Percentiles rank a stretch among this genome's conserved stretches.
These are phyloP conservation scores for Arthrobotrys conoides DNA, from an alignment of 2,329 filamentous ascomycete species.

Conservation along the genomic window DNA sequence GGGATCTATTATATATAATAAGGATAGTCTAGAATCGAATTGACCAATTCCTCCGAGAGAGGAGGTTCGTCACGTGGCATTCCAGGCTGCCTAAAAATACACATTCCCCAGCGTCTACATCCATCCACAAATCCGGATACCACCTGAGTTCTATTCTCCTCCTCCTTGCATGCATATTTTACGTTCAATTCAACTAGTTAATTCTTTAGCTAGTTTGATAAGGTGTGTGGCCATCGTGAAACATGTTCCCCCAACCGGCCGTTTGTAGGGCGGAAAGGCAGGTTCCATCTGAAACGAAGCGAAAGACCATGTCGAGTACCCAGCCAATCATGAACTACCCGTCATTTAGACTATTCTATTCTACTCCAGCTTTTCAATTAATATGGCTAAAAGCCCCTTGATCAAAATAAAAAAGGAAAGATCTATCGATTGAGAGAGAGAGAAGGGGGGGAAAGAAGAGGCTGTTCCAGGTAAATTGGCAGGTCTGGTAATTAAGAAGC, in stretches of 20 bases:
- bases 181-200: neutral
- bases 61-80: no score
- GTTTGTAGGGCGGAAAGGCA: conserved; percentile 9
- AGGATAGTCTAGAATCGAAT: no score
- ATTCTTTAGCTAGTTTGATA: no score
- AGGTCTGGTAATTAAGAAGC: conserved; percentile 11
- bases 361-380: neutral
- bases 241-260: conserved; percentile 11
- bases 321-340: neutral
- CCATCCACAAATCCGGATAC: no score
- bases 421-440: conserved; percentile 7
- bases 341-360: neutral
- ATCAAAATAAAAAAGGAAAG: neutral
- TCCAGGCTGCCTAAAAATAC: no score
- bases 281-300: conserved; percentile 23
- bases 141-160: no score
- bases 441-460: no score
- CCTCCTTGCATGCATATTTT: neutral
- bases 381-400: conserved; percentile 15
- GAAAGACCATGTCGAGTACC: neutral
- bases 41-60: no score
- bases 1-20: no score
- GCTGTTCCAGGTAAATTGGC: conserved; percentile 28
- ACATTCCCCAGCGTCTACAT: no score
- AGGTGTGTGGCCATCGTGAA: conserved; percentile 7